These are phyloP conservation scores for Penicillium sp. DNA, from an alignment of 2,329 filamentous ascomycete genomes.

Conservation along the genomic window DNA sequence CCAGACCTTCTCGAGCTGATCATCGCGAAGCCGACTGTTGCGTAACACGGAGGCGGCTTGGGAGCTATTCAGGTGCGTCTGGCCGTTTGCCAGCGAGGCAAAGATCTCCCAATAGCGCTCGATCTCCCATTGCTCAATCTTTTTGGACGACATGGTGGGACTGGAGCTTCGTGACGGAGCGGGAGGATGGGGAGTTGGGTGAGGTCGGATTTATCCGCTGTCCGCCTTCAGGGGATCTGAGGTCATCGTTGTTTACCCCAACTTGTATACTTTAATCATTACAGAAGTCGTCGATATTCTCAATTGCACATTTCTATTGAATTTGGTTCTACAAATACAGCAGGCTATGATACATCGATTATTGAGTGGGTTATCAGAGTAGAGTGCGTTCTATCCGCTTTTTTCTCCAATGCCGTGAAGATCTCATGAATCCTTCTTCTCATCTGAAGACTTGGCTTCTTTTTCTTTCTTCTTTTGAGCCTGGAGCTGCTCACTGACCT, in stretches of 20 bases:
- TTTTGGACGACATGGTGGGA: constrained; percentile 40
- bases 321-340: background rate
- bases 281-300: background rate
- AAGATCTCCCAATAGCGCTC: constrained; percentile 81
- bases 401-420: background rate
- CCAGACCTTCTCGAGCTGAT: constrained; percentile 96
- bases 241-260: constrained; percentile 18
- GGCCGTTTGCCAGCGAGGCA: constrained; percentile 63
- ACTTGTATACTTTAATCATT: background rate
- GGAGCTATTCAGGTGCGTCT: constrained; percentile 63
- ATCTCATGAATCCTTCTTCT: constrained; percentile 26
- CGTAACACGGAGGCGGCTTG: constrained; percentile 71
- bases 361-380: background rate
- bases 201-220: constrained; percentile 19
- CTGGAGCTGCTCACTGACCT: constrained; percentile 54
- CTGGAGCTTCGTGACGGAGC: constrained; percentile 4
- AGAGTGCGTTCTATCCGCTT: background rate
- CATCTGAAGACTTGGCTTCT: constrained; percentile 13
- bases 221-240: constrained; percentile 27
- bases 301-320: background rate
- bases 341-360: constrained; percentile 4
- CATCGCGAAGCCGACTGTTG: constrained; percentile 69
- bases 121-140: constrained; percentile 71
- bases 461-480: constrained; percentile 20
- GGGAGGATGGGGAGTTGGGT: constrained; percentile 11